Evolutionary conservation across 2,329 filamentous ascomycete genomes (phyloP).

Genomic region (Didymellaceae sp.): DNA sequence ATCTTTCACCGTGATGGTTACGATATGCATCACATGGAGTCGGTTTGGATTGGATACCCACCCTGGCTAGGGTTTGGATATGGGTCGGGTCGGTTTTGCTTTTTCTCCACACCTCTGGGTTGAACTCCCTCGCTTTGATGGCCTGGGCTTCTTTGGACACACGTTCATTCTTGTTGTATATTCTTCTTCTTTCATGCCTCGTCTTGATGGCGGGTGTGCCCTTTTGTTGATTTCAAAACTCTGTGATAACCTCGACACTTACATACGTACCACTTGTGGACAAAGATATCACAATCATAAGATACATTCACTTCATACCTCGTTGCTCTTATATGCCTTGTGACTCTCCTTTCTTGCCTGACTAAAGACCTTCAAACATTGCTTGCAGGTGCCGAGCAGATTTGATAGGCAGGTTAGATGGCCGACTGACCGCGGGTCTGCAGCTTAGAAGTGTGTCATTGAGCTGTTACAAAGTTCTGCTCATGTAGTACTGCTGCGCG

Average conservation of each 20-base stretch:
- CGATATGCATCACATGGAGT: conserved; percentile 34
- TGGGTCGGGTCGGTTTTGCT: conserved; percentile 22
- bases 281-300: conserved; percentile 9
- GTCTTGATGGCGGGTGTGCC: conserved; percentile 19
- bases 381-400: too few relatives aligned
- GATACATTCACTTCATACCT: conserved; percentile 6
- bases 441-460: too few relatives aligned
- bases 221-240: conserved; percentile 6
- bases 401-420: too few relatives aligned
- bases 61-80: conserved; percentile 18
- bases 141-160: conserved; percentile 12
- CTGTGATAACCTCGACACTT: conserved; percentile 15
- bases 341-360: background rate
- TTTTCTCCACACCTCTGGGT: conserved; percentile 24
- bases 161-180: conserved; percentile 14
- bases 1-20: conserved; percentile 15
- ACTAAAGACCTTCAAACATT: too few relatives aligned
- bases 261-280: conserved; percentile 14
- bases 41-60: conserved; percentile 22
- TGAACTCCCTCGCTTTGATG: conserved; percentile 5
- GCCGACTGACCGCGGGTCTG: too few relatives aligned
- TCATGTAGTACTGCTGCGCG: too few relatives aligned
- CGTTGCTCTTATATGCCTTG: background rate
- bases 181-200: conserved; percentile 17
- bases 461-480: too few relatives aligned